Evolutionary conservation across 208 protist species (phyloP).

Genomic region (Leptomonas pyrrhocoris): DNA sequence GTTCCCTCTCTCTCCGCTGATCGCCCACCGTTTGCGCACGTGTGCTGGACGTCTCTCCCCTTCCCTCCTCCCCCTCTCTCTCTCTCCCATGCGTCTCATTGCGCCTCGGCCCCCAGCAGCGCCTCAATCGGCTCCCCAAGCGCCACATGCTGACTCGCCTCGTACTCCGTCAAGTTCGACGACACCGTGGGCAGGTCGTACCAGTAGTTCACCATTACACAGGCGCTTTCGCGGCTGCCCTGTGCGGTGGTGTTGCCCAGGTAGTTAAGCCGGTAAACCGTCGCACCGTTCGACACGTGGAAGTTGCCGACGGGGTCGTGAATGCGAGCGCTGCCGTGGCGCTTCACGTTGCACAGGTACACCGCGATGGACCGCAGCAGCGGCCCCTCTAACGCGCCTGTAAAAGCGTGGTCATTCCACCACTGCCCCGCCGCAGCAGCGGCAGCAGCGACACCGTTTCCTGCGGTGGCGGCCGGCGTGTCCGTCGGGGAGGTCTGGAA

Average conservation of each 20-base stretch:
- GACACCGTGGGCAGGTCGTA: conserved; percentile 67
- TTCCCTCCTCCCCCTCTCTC: neutral
- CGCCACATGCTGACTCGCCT: conserved; percentile 51
- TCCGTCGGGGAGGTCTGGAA: conserved; percentile 14
- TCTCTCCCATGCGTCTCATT: neutral
- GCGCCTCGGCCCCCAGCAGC: conserved; percentile 26
- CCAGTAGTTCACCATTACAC: conserved; percentile 91
- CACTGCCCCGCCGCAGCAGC: conserved; percentile 23
- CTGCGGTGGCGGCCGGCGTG: neutral
- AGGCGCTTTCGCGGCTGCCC: conserved; percentile 74
- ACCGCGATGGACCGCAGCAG: conserved; percentile 68
- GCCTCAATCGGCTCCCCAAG: conserved; percentile 49
- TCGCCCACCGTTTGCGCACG: neutral
- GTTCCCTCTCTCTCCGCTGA: too few species aligned
- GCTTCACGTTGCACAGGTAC: conserved; percentile 73
- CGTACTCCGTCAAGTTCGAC: conserved; percentile 58
- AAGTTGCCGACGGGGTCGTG: conserved; percentile 89
- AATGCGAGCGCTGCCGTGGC: conserved; percentile 43
- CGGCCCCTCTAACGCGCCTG: conserved; percentile 53
- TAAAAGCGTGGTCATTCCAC: conserved; percentile 69
- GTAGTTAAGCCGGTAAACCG: conserved; percentile 74
- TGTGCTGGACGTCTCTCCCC: neutral
- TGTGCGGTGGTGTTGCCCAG: conserved; percentile 67
- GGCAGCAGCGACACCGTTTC: neutral
- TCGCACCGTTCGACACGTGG: conserved; percentile 88